Base-by-base conservation (phyloP, 768 basidiomycete species). In the Suillus cothurnatus region DNA sequence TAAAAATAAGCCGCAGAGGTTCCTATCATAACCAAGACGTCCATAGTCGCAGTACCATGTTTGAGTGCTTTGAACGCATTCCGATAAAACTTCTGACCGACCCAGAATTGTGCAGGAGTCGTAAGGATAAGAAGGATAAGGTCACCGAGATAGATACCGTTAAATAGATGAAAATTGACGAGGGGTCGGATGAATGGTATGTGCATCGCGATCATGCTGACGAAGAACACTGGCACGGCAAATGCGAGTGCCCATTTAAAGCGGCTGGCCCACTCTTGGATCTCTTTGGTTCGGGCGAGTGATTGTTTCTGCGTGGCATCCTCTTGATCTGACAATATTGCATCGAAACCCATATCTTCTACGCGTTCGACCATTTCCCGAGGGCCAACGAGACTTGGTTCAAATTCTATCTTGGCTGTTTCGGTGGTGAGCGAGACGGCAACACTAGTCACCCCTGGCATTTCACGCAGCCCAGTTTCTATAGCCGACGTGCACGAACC, bases 1-100 rank as follows among this genome's bases (percentile, higher is more conserved):
- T 99, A 99, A 69, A 90, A 83, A 75, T 97, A 99, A 9, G 97
- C 93, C 0, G 97, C 90, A 0, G 94, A 92, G 5, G 97, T 99
- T 60, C 97, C 97, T 39, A 99, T 85, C 78, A 95, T 93, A 72
- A 99, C 87, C 53, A 99, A 91, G 47, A 99, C 95, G 75, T 99
- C 97, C 97, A 99, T 99, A 2, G 97, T 99, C 8, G 95, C 93
- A 11, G 88, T 85, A 34, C 88, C 85, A 76, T 99, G 97, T 74
- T 87, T 92, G 61, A 99, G 80, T 6, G 95, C 88, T 77, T 96
- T 97, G 82, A 85, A 97, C 9, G 97, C 95, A 67, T 88, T 92
- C 50, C 84, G 84, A 76, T 97, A 97, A 78, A 98, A 98, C 68
- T 88, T 89, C 62, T 79, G 80, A 3, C 95, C 97, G 45, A 99